These are phyloP conservation scores for Brassica hybrid DNA, from an alignment of 441 rosid genomes.

Conservation along the genomic window DNA sequence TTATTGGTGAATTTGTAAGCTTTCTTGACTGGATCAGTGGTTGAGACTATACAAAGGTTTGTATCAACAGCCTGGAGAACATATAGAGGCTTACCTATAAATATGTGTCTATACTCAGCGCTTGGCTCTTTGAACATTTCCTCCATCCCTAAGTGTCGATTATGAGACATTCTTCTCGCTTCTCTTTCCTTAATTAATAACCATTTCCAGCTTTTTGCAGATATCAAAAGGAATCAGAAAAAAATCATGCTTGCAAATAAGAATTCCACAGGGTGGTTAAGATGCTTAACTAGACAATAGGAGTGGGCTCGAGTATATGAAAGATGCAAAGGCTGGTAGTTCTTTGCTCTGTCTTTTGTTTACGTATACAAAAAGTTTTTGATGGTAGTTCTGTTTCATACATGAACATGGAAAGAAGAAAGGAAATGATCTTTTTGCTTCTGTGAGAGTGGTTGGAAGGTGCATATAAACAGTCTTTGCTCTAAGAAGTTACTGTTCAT, in stretches of 20 bases:
- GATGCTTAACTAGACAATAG: slow-evolving; percentile 70
- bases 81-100: neutral
- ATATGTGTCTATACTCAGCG: neutral
- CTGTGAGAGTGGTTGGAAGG: slow-evolving; percentile 91
- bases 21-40: neutral
- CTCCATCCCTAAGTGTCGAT: neutral
- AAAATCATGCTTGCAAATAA: slow-evolving; percentile 36
- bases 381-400: slow-evolving; percentile 36
- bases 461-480: slow-evolving; percentile 43
- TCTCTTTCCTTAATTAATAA: too few relatives aligned
- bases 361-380: slow-evolving; percentile 16
- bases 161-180: neutral
- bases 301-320: slow-evolving; percentile 71
- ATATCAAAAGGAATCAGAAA: neutral
- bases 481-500: neutral
- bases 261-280: slow-evolving; percentile 60
- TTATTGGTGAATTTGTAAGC: neutral
- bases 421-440: slow-evolving; percentile 95
- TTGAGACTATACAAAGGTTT: neutral
- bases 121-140: neutral
- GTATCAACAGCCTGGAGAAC: neutral
- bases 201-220: neutral
- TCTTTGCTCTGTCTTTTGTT: slow-evolving; percentile 2
- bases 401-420: slow-evolving; percentile 83
- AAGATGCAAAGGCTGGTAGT: slow-evolving; percentile 73